Base-by-base conservation (phyloP, 441 rosid genomes). In the Eutrema salsugineum region DNA sequence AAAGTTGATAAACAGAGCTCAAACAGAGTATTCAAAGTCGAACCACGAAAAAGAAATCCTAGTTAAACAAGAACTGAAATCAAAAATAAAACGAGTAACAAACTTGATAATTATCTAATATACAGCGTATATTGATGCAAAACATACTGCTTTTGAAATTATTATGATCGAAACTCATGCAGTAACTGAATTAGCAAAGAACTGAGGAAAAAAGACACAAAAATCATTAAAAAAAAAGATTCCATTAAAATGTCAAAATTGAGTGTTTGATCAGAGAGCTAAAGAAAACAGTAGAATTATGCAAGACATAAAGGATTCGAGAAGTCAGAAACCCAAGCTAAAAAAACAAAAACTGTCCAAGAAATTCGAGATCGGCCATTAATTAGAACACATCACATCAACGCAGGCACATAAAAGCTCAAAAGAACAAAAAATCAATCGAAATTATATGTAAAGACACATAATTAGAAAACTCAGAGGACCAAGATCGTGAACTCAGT, bases 341-440 rank as follows among this genome's bases (percentile, higher is more conserved):
- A 6, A 24, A 33, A 16, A 54, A n/a, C 3, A n/a, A 8, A 44
- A 8, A 24, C 1, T 24, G 68, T 55, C 17, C 11, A 63, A 35
- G 4, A 50, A 53, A 38, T 20, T 56, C 10, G 65, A 66, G 73
- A 74, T 74, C 63, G 22, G 66, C 33, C 56, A 60, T 33, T 73
- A 17, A 5, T 30, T 30, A 1, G 6, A 30, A 30, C 33, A 6
- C 33, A 30, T 30, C 33, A 30, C 33, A 30, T 30, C 33, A 30
- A 30, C 33, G 1, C 33, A 5, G 6, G 6, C 33, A 5, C 6
- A 30, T 30, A 5, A 28, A 40, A 38, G 32, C 30, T 36, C 46
- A 15, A 19, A 63, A 28, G 11, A 46, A 53, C 9, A 54, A 8
- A 62, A 1, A 50, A 62, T 35, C 24, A 44, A 40, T 12, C 68